A percentile compares a stretch with the other conserved stretches of the same genome.
Evolutionary conservation across 169 alveolate genomes (phyloP).

Genomic region (Theileria orientalis): DNA sequence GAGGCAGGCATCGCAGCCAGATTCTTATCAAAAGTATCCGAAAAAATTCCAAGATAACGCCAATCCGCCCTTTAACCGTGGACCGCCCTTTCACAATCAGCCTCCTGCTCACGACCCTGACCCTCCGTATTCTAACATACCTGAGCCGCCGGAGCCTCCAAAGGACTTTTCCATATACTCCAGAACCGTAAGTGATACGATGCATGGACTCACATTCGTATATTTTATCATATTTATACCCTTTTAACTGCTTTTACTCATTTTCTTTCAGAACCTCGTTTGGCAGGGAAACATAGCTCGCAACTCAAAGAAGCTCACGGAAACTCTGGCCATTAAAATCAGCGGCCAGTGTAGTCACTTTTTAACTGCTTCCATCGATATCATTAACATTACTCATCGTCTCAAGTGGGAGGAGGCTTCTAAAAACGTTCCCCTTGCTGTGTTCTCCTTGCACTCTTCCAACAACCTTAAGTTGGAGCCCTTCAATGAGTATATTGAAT

Average conservation of each 20-base stretch:
- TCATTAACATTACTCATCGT: constrained; percentile 60
- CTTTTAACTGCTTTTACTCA: background rate
- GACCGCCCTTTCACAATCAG: background rate
- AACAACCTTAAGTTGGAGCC: constrained; percentile 15
- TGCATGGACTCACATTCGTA: background rate
- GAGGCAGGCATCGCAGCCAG: background rate
- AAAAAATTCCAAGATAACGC: background rate
- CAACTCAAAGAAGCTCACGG: constrained; percentile 54
- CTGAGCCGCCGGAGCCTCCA: constrained; percentile 1
- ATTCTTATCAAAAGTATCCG: background rate
- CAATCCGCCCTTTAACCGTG: background rate
- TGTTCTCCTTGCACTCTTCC: constrained; percentile 37
- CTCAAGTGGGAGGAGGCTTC: constrained; percentile 63
- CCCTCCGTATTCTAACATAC: background rate
- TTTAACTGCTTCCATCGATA: constrained; percentile 13
- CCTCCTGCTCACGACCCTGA: constrained; percentile 6
- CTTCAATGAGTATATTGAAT: constrained; percentile 46
- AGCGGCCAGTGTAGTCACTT: constrained; percentile 21
- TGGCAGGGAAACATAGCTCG: constrained; percentile 59
- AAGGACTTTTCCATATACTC: background rate
- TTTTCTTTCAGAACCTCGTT: background rate
- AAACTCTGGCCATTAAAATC: constrained; percentile 26
- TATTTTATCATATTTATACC: too few relatives aligned
- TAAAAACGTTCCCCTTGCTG: constrained; percentile 51
- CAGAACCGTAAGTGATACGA: background rate